Percentiles rank a stretch among this genome's conserved stretches.
These are phyloP conservation scores for Xylariaceae sp. DNA, from an alignment of 2,329 filamentous ascomycete genomes.

Conservation along the genomic window DNA sequence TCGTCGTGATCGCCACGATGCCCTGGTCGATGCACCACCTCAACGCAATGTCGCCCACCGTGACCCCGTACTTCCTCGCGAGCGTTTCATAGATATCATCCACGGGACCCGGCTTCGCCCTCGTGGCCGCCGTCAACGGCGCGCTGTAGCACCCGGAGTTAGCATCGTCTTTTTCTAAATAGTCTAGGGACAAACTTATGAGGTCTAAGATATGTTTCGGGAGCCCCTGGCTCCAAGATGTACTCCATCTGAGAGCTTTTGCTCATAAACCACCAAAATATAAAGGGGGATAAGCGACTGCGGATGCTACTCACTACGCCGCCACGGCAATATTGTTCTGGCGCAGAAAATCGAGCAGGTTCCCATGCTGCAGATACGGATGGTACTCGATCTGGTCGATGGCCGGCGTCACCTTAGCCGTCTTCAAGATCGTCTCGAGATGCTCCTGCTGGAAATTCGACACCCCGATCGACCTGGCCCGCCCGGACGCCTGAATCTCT, in stretches of 20 bases:
- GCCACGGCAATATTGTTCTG: constrained; percentile 59
- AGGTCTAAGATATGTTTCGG: no score
- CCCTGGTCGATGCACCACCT: constrained; percentile 65
- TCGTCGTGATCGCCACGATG: constrained; percentile 62
- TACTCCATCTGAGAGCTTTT: no score
- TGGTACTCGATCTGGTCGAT: constrained; percentile 84
- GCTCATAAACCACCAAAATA: no score
- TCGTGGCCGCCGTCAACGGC: constrained; percentile 51
- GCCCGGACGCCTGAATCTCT: constrained; percentile 67
- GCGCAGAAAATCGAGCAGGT: constrained; percentile 60
- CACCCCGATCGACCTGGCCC: constrained; percentile 72
- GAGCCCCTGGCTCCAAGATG: no score
- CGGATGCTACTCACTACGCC: constrained; percentile 44
- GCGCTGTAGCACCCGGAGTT: constrained; percentile 24
- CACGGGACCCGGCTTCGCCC: constrained; percentile 55
- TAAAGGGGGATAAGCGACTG: no score
- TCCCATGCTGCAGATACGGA: constrained; percentile 70
- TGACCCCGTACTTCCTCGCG: constrained; percentile 61
- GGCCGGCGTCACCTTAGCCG: constrained; percentile 64
- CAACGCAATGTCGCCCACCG: constrained; percentile 58
- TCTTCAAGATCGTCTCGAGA: constrained; percentile 58
- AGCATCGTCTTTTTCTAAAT: no score
- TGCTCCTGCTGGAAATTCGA: constrained; percentile 70
- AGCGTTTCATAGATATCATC: constrained; percentile 54
- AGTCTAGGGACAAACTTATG: no score